Conservation (phyloP, 1,139 yeast genomes). For the Kazachstania sp. region DNA sequence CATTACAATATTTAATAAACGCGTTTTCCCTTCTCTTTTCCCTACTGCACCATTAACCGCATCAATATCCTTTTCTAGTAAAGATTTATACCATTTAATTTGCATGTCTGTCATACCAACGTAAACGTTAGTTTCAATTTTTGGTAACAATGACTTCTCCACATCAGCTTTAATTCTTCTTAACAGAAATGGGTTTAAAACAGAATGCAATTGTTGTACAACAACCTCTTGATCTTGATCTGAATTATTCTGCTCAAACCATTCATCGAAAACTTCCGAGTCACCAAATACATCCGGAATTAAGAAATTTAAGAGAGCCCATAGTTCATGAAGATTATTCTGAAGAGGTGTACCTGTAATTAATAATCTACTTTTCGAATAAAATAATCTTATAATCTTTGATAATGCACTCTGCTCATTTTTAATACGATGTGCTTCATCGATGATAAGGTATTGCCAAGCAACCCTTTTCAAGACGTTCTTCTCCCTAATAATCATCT, state of each 20-base stretch:
- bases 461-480: conserved; percentile 52
- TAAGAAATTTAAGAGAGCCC: conserved; percentile 71
- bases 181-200: conserved; percentile 64
- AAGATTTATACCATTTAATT: conserved; percentile 63
- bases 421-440: conserved; percentile 76
- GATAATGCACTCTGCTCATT: conserved; percentile 69
- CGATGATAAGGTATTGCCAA: conserved; percentile 71
- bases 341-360: conserved; percentile 80
- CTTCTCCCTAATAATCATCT: conserved; percentile 69
- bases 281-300: conserved; percentile 74
- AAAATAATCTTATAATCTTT: conserved; percentile 66
- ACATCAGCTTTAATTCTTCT: conserved; percentile 75
- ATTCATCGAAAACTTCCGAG: conserved; percentile 62
- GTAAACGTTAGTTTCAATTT: conserved; percentile 63
- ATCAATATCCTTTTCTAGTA: conserved; percentile 71
- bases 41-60: conserved; percentile 78
- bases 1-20: conserved; percentile 72
- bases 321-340: conserved; percentile 67
- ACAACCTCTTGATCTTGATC: conserved; percentile 50
- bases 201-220: conserved; percentile 82
- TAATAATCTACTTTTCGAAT: conserved; percentile 57
- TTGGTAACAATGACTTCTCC: conserved; percentile 67
- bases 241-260: conserved; percentile 44
- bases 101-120: conserved; percentile 74
- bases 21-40: conserved; percentile 64